A percentile compares a stretch with the other conserved stretches of the same genome.
Evolutionary conservation across 2,329 filamentous ascomycete genomes (phyloP).

Genomic region (Cercospora citrullina): DNA sequence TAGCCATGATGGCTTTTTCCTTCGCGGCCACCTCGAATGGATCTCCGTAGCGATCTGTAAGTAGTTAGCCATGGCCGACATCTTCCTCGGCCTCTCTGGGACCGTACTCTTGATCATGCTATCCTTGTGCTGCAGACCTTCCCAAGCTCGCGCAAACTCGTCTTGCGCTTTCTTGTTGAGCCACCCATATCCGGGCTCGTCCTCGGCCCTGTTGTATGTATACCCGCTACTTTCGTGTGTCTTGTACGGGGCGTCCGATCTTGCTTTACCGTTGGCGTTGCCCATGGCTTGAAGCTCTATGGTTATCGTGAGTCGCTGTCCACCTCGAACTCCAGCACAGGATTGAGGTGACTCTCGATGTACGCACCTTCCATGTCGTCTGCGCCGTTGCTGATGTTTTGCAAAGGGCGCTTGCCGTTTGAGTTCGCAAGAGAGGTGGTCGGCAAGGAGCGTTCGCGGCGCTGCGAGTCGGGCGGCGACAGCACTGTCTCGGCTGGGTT

Average conservation of each 20-base stretch:
- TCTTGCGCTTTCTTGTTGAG: conserved; percentile 58
- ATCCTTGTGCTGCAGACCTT: conserved; percentile 53
- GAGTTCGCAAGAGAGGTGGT: conserved; percentile 36
- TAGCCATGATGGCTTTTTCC: conserved; percentile 33
- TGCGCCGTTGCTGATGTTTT: conserved; percentile 36
- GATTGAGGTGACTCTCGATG: background rate
- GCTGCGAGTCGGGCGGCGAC: conserved; percentile 57
- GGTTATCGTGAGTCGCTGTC: background rate
- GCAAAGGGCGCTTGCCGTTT: conserved; percentile 42
- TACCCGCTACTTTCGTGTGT: conserved; percentile 37
- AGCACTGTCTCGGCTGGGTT: conserved; percentile 46
- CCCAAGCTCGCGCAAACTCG: conserved; percentile 54
- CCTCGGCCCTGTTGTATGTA: conserved; percentile 40
- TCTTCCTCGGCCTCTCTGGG: background rate
- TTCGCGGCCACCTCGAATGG: conserved; percentile 39
- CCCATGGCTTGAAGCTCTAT: conserved; percentile 28
- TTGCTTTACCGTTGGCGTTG: conserved; percentile 26
- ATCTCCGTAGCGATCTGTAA: conserved; percentile 39
- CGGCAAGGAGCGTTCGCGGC: conserved; percentile 27
- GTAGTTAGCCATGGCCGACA: background rate
- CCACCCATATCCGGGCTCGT: conserved; percentile 55
- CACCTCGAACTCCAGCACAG: background rate
- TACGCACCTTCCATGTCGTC: conserved; percentile 32
- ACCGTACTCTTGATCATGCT: conserved; percentile 36
- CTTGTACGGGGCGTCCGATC: conserved; percentile 27